Conservation (phyloP, 495 filamentous ascomycete species). For the Jackrogersella minutella region DNA sequence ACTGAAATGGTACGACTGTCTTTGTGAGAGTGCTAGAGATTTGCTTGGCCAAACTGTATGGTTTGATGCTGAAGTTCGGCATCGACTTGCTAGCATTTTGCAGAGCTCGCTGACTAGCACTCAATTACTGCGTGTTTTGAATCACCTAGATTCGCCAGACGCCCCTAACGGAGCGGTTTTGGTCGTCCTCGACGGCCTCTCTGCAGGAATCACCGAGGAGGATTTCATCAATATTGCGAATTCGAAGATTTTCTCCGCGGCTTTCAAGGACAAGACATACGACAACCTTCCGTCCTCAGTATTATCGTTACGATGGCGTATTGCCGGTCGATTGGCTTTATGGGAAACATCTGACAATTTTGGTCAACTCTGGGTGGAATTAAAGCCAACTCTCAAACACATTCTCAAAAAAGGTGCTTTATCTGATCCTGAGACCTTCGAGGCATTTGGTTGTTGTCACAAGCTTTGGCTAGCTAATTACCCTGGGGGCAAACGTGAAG, state of each 20-base stretch:
- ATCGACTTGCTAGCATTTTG: slow-evolving; percentile 51
- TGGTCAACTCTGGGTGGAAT: slow-evolving; percentile 46
- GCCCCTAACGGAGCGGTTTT: slow-evolving; percentile 44
- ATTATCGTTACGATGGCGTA: slow-evolving; percentile 49
- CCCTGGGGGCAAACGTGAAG: slow-evolving; percentile 45
- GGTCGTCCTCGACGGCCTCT: slow-evolving; percentile 58
- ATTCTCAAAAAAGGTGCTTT: slow-evolving; percentile 46
- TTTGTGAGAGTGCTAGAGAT: slow-evolving; percentile 55
- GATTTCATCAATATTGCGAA: slow-evolving; percentile 50
- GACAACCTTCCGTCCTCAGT: slow-evolving; percentile 23
- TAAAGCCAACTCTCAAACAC: slow-evolving; percentile 45
- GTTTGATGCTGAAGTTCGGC: slow-evolving; percentile 68
- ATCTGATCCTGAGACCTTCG: slow-evolving; percentile 43
- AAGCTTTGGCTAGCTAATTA: slow-evolving; percentile 50
- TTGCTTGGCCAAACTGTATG: slow-evolving; percentile 57
- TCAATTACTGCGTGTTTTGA: slow-evolving; percentile 58
- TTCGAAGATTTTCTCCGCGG: slow-evolving; percentile 44
- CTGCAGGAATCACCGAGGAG: slow-evolving; percentile 54
- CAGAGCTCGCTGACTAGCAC: slow-evolving; percentile 54
- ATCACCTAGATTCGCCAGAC: slow-evolving; percentile 48
- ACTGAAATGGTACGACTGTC: slow-evolving; percentile 68
- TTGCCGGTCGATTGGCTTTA: slow-evolving; percentile 47
- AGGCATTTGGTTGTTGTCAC: slow-evolving; percentile 53
- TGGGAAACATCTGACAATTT: slow-evolving; percentile 48
- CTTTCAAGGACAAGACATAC: slow-evolving; percentile 34